A percentile compares a stretch with the other conserved stretches of the same genome.
Evolutionary conservation across 2,329 filamentous ascomycete genomes (phyloP).

Genomic region (Monosporascus sp.): DNA sequence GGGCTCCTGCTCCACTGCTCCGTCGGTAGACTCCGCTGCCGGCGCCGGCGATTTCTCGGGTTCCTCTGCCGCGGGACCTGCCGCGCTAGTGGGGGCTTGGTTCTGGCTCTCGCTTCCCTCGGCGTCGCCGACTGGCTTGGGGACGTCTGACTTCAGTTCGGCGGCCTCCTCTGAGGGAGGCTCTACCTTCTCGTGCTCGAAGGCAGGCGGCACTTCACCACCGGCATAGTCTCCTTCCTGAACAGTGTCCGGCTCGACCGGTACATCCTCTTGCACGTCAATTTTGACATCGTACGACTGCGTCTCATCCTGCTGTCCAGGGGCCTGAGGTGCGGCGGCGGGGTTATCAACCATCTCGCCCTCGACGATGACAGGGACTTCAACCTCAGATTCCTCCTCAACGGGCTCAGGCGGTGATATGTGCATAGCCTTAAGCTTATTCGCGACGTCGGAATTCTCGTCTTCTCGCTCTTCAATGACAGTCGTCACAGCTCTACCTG

Average conservation of each 20-base stretch:
- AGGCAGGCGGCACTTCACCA: conserved; percentile 13
- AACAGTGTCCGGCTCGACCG: conserved; percentile 12
- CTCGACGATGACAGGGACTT: conserved; percentile 36
- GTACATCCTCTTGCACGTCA: conserved; percentile 14
- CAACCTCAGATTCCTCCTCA: conserved; percentile 42
- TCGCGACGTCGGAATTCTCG: conserved; percentile 43
- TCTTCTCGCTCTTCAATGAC: conserved; percentile 83
- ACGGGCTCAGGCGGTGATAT: conserved; percentile 52
- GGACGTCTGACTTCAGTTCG: conserved; percentile 16
- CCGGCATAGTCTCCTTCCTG: conserved; percentile 9
- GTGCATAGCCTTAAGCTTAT: conserved; percentile 40
- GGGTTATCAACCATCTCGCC: conserved; percentile 25
- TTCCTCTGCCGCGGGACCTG: background rate
- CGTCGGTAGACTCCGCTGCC: conserved; percentile 4
- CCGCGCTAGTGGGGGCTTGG: background rate
- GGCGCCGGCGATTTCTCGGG: background rate
- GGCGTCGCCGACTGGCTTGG: conserved; percentile 11
- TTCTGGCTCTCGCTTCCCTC: conserved; percentile 5
- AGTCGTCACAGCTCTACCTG: conserved; percentile 71
- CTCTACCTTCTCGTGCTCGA: conserved; percentile 16
- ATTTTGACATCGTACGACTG: conserved; percentile 10
- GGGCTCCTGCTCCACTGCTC: background rate
- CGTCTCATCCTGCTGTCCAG: conserved; percentile 8
- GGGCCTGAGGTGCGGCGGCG: conserved; percentile 11
- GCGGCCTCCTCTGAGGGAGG: conserved; percentile 17